phyloP scores from a whole-genome alignment of 202 grass and related monocot species.

The Hordeum pubiflorum region DNA sequence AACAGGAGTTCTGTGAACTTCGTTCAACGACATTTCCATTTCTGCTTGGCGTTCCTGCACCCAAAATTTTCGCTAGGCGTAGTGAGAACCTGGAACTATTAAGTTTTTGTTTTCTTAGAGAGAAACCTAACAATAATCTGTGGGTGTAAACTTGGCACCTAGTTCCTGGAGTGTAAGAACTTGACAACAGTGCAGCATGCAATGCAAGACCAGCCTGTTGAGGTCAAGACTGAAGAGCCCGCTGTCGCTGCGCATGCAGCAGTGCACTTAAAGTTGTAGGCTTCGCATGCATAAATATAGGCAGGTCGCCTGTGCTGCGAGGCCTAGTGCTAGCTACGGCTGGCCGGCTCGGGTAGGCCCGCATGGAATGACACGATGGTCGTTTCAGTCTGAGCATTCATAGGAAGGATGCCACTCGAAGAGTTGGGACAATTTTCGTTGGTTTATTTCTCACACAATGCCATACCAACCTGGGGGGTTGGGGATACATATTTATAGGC shows the following conservation, averaged over 20 bases:
- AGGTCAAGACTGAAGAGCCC: conserved; percentile 11
- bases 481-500: too few species aligned
- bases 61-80: not conserved
- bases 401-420: too few species aligned
- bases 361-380: too few species aligned
- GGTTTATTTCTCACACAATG: too few species aligned
- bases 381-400: too few species aligned
- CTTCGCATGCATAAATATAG: not conserved
- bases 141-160: not conserved
- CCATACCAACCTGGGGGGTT: too few species aligned
- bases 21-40: not conserved
- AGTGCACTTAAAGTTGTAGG: not conserved
- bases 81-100: not conserved
- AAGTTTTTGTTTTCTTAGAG: too few species aligned
- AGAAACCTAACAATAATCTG: not conserved
- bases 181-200: not conserved
- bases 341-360: not conserved
- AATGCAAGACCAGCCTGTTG: not conserved
- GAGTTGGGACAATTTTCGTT: too few species aligned
- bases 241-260: not conserved
- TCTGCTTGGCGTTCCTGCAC: not conserved
- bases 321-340: not conserved
- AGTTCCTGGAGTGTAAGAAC: not conserved
- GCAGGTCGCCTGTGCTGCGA: not conserved
- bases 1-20: not conserved